Base-by-base conservation (phyloP, 1,284 basidiomycete genomes). In the Ceratobasidium papillatum region DNA sequence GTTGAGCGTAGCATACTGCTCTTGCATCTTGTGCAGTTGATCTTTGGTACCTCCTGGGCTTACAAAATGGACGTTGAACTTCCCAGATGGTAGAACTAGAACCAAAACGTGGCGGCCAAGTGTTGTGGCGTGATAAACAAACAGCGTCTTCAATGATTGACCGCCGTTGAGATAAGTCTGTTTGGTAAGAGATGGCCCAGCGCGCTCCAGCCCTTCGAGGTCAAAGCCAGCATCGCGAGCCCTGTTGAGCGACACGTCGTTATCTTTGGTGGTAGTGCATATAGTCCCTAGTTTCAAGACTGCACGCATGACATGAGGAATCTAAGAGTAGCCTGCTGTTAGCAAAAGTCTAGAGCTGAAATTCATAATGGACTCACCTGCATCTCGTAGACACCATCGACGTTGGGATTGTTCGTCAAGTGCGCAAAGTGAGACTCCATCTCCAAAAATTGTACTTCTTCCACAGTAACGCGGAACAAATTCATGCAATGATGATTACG, bases 381-480 rank as follows among this genome's bases (percentile, higher is more conserved):
- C 47, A 93, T 87, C 83, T 99, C 98, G 80, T 93, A 99, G 1
- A 98, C 93, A 1, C 95, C 96, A 78, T 99, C 96, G 8, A 99
- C 94, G 80, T 95, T 96, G 0, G 96, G 94, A 79, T 97, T 94
- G 81, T 98, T 98, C 77, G 91, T 94, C 69, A 99, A 86, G 79
- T 94, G 91, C 41, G 95, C 92, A 80, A 99, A 99, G 81, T 98
- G 94, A 74, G 94, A 91, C 78, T 95, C 92, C 34, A 93, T 93
- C 54, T 94, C 90, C 41, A 93, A 86, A 81, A 92, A 99, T 17
- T 91, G 83, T 3, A 92, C 91, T 81, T 99, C 98, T 47, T 91
- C 87, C 36, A 98, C 94, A 0, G 89, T 86, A 62, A 99, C 84
- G 78, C 91, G 92, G 86, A 94, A 97, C 0, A 99, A 85, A 81